Conservation (phyloP, 371 early-diverging fungal species). For the Phascolomyces articulosus region DNA sequence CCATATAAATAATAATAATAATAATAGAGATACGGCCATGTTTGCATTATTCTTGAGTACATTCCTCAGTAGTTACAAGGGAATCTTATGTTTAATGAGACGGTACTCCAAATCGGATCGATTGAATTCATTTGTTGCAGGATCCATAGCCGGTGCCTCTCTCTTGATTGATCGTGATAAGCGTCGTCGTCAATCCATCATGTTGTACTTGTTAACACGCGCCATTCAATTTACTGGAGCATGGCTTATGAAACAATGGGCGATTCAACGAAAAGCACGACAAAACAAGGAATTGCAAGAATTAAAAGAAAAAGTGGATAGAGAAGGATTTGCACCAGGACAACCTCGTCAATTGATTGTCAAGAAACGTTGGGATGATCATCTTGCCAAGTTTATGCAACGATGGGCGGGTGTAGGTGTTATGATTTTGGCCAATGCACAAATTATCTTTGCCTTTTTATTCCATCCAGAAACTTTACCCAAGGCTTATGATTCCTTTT, state of each 20-base stretch:
- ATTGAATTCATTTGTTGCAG: constrained; percentile 79
- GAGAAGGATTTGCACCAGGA: constrained; percentile 24
- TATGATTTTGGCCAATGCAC: constrained; percentile 71
- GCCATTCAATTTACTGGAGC: constrained; percentile 74
- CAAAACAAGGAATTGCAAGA: neutral
- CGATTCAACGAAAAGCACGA: constrained; percentile 36
- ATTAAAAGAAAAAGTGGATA: constrained; percentile 25
- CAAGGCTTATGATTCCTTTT: constrained; percentile 65
- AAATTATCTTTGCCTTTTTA: constrained; percentile 67
- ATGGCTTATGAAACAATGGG: constrained; percentile 71
- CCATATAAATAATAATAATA: too few species aligned
- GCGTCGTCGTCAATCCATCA: constrained; percentile 74
- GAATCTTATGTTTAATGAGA: constrained; percentile 73
- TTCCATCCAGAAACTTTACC: constrained; percentile 67
- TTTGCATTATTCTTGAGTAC: constrained; percentile 86
- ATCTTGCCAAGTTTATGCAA: constrained; percentile 53
- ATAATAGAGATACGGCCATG: constrained; percentile 71
- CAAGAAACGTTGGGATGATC: constrained; percentile 51
- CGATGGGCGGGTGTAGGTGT: constrained; percentile 60
- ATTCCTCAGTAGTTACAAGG: constrained; percentile 81
- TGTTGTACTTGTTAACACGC: constrained; percentile 80
- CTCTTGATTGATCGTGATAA: constrained; percentile 73
- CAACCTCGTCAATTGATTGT: constrained; percentile 20
- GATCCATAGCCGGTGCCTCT: constrained; percentile 73
- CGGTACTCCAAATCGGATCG: constrained; percentile 52